phyloP scores from a whole-genome alignment of 306 rosid genomes.

The Oemleria cerasiformis region DNA sequence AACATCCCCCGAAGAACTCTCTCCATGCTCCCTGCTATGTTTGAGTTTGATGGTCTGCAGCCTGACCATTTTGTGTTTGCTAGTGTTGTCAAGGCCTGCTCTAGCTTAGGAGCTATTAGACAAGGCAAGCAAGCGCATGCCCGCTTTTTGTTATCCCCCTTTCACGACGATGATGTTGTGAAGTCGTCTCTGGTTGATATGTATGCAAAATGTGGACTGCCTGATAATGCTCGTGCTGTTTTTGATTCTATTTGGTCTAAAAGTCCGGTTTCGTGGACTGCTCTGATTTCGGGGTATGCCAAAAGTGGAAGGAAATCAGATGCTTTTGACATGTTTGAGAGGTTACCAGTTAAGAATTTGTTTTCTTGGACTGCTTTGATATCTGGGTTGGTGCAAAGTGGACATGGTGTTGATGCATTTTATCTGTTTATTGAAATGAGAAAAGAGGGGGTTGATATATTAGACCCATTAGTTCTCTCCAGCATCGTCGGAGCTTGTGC shows the following conservation, averaged over 20 bases:
- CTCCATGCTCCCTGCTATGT: constrained; percentile 43
- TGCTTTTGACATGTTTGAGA: constrained; percentile 50
- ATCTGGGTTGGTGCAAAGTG: constrained; percentile 86
- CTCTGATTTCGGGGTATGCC: constrained; percentile 78
- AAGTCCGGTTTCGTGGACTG: constrained; percentile 67
- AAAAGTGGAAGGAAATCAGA: constrained; percentile 57
- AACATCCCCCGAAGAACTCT: constrained; percentile 43
- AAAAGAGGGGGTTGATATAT: constrained; percentile 49
- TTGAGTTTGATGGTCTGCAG: constrained; percentile 27
- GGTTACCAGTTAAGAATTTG: constrained; percentile 47
- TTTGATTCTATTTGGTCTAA: constrained; percentile 49
- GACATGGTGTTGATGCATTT: constrained; percentile 54
- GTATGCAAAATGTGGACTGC: constrained; percentile 66
- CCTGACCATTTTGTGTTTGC: constrained; percentile 87
- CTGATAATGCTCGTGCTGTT: constrained; percentile 51
- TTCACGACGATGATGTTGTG: constrained; percentile 58
- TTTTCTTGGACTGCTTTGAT: constrained; percentile 86
- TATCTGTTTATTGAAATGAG: constrained; percentile 64
- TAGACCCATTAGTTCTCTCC: constrained; percentile 77
- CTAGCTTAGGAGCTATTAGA: constrained; percentile 40
- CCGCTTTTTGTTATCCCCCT: constrained; percentile 52
- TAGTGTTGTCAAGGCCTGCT: constrained; percentile 60
- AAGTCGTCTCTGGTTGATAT: constrained; percentile 79
- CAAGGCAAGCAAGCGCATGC: constrained; percentile 72
- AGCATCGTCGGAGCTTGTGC: constrained; percentile 81